Evolutionary conservation across 495 filamentous ascomycete genomes (phyloP).

Genomic region (Penicillium cataractarum): DNA sequence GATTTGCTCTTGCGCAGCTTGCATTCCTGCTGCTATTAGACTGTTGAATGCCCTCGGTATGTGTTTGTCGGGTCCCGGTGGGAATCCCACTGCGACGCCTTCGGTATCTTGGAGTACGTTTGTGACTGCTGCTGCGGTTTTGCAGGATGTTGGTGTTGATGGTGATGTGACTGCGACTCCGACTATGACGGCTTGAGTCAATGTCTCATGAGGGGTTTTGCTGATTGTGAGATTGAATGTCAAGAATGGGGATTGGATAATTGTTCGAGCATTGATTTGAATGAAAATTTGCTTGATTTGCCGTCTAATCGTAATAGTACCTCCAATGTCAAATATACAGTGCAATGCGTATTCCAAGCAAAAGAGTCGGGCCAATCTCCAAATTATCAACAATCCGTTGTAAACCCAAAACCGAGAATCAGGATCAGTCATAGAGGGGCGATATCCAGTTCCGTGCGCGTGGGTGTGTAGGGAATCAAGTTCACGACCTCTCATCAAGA

Average conservation of each 20-base stretch:
- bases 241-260: not conserved
- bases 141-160: not conserved
- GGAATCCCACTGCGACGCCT: not conserved
- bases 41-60: slow-evolving; percentile 26
- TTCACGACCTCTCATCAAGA: not conserved
- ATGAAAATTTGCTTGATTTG: not conserved
- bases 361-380: not conserved
- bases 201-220: not conserved
- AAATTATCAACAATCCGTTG: not conserved
- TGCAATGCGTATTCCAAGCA: not conserved
- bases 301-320: slow-evolving; percentile 10
- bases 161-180: not conserved
- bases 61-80: slow-evolving; percentile 8
- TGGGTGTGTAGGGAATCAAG: not conserved
- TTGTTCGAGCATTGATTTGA: not conserved
- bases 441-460: too few relatives aligned
- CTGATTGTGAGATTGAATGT: not conserved
- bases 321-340: slow-evolving; percentile 12
- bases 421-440: not conserved
- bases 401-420: not conserved
- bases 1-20: slow-evolving; percentile 32
- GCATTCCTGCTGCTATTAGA: slow-evolving; percentile 18
- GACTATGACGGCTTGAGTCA: not conserved
- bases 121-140: not conserved
- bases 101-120: not conserved